Conservation (phyloP, 176 grass and related monocot genomes). For the Carex parvula region DNA sequence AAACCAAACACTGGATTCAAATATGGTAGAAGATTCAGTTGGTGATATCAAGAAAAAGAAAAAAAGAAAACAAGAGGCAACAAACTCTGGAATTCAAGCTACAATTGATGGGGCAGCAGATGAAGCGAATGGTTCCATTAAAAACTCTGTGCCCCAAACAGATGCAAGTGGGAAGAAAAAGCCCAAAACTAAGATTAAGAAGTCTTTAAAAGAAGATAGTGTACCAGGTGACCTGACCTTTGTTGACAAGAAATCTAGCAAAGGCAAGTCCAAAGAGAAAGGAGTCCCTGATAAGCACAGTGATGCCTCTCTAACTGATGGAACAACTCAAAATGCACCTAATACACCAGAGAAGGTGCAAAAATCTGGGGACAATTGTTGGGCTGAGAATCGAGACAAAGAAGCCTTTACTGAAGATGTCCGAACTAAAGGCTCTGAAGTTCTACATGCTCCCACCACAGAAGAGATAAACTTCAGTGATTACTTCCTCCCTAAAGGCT, state of each 20-base stretch:
- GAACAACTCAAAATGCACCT: constrained; percentile 7
- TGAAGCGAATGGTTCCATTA: not conserved
- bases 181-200: not conserved
- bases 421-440: not conserved
- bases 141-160: not conserved
- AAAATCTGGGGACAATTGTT: not conserved
- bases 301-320: not conserved
- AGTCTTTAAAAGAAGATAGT: not conserved
- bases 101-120: not conserved
- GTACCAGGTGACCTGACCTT: not conserved
- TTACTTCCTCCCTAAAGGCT: not conserved
- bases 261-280: not conserved
- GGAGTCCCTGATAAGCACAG: not conserved
- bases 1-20: constrained; percentile 35
- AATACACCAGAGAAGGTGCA: constrained; percentile 14
- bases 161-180: not conserved
- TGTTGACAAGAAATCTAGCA: not conserved
- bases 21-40: constrained; percentile 32
- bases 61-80: constrained; percentile 34
- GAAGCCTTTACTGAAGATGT: not conserved
- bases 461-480: not conserved
- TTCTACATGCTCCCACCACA: not conserved
- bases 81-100: not conserved
- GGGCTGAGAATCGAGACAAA: not conserved
- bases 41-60: constrained; percentile 55